Evolutionary conservation across 2,329 filamentous ascomycete genomes (phyloP).

Genomic region (Penicillium sp.): DNA sequence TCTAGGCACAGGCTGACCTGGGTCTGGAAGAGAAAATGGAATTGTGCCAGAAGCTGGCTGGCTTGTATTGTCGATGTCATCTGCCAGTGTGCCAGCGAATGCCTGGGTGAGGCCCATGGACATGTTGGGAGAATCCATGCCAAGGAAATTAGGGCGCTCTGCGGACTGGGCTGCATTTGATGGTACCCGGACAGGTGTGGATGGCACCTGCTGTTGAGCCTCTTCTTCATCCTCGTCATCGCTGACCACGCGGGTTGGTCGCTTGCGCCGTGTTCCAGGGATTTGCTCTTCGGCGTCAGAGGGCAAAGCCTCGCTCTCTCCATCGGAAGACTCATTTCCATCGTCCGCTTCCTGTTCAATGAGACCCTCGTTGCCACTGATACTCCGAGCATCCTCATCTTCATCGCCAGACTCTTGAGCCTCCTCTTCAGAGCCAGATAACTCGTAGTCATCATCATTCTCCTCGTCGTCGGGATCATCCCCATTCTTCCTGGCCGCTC

Average conservation of each 20-base stretch:
- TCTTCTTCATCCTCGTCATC: slow-evolving; percentile 65
- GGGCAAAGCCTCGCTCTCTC: slow-evolving; percentile 21
- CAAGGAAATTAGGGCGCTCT: slow-evolving; percentile 63
- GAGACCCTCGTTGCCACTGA: slow-evolving; percentile 17
- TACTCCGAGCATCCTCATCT: slow-evolving; percentile 28
- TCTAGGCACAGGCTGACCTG: slow-evolving; percentile 58
- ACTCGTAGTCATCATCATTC: slow-evolving; percentile 49
- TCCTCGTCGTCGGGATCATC: slow-evolving; percentile 58
- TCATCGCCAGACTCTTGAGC: slow-evolving; percentile 33
- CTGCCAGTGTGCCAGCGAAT: slow-evolving; percentile 85
- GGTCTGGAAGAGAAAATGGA: slow-evolving; percentile 49
- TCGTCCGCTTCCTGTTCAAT: slow-evolving; percentile 42
- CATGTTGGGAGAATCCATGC: slow-evolving; percentile 55
- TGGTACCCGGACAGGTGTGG: slow-evolving; percentile 35
- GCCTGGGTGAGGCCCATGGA: slow-evolving; percentile 79
- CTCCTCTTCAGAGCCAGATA: slow-evolving; percentile 52
- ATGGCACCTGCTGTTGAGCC: slow-evolving; percentile 28
- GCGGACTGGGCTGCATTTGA: slow-evolving; percentile 29
- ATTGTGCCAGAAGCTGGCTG: slow-evolving; percentile 55
- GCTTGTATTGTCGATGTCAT: slow-evolving; percentile 47
- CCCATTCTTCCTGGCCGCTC: slow-evolving; percentile 66
- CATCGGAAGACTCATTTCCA: slow-evolving; percentile 42
- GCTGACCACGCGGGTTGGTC: slow-evolving; percentile 59
- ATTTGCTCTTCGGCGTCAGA: slow-evolving; percentile 47
- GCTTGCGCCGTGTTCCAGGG: slow-evolving; percentile 54